These are phyloP conservation scores for Syzygium aromaticum DNA, from an alignment of 345 rosid species.

Conservation along the genomic window DNA sequence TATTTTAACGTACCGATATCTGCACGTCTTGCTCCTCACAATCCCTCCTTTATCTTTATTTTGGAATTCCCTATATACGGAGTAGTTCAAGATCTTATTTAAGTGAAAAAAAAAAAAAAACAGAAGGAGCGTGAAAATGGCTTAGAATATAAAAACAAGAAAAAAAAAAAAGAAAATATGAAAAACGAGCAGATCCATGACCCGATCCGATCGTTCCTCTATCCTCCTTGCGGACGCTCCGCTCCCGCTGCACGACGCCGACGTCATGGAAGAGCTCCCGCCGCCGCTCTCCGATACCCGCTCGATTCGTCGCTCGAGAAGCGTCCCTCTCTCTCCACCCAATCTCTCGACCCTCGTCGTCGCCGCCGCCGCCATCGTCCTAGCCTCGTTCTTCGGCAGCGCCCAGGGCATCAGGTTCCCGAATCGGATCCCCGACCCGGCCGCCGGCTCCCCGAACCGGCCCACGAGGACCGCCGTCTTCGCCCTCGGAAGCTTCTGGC, in stretches of 20 bases:
- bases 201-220: not conserved
- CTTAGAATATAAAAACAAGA: not conserved
- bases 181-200: not conserved
- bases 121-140: not conserved
- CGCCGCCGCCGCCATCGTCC: not conserved
- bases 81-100: no score
- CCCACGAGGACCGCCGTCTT: slow-evolving; percentile 56
- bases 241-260: not conserved
- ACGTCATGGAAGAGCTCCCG: not conserved
- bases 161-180: not conserved
- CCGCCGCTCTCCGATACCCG: not conserved
- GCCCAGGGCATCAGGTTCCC: slow-evolving; percentile 50
- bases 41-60: no score
- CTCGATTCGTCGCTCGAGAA: not conserved
- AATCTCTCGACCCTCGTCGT: slow-evolving; percentile 3
- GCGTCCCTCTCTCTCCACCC: not conserved
- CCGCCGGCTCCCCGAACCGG: slow-evolving; percentile 24
- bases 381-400: slow-evolving; percentile 8
- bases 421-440: slow-evolving; percentile 32
- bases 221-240: not conserved
- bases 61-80: no score
- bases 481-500: slow-evolving; percentile 92
- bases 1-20: no score
- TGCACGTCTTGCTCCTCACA: no score
- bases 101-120: not conserved